Base-by-base conservation (phyloP, 371 early-diverging fungal species). In the Dinochytrium kinnereticum region DNA sequence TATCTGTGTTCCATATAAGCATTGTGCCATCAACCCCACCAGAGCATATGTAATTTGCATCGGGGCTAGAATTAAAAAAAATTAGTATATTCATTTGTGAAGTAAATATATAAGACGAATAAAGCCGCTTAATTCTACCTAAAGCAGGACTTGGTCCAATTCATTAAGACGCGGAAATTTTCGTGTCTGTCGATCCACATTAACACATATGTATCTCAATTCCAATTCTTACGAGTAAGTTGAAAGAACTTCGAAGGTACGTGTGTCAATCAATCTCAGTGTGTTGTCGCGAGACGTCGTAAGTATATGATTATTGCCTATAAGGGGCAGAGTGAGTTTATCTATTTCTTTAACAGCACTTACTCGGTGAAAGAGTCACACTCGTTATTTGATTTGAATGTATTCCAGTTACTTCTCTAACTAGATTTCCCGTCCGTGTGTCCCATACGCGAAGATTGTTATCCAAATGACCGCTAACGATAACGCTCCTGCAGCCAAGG, bases 221-320 rank as follows among this genome's bases (percentile, higher is more conserved):
- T 34, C 10, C 13, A 61, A 34, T 66, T 64, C 69, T 67, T 70
- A 80, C 74, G 75, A 49, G 30, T 90, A 90, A 26, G 91, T 89
- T 13, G 86, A 82, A 1, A 93, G 75, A 15, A 91, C 83, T 55
- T 92, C 90, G 73, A 91, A 96, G 59, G 90, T 95, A 30, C 92
- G 78, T 19, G 93, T 76, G 77, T 96, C 96, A 59, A 96, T 80
- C 17, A 95, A 78, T 69, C 94, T 90, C 15, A 98, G 82, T 15
- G 94, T 94, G 78, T 96, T 95, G 79, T 98, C 98, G 61, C 95
- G 86, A 31, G 96, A 96, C 76, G 93, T 95, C 13, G 97, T 95
- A 82, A 97, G 79, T 0, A 98, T 69, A 40, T 85, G 81, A n/a
- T 85, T 85, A 1, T 88, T 85, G 78, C 92, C 95, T 90, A 5